phyloP scores from a whole-genome alignment of 2,329 filamentous ascomycete species.

The Aspergillus sp. region DNA sequence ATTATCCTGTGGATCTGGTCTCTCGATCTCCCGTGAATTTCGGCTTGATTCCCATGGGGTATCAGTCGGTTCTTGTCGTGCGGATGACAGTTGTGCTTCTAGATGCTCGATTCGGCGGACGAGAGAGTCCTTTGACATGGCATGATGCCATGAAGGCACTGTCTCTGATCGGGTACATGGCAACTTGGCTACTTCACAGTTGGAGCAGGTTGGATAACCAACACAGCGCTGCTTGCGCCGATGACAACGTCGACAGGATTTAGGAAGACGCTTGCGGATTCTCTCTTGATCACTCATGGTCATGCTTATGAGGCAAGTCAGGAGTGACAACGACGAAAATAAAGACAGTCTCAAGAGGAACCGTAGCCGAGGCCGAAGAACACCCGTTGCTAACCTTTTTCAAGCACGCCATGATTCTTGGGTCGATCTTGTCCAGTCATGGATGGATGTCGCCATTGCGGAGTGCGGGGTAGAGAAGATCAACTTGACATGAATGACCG shows the following conservation, averaged over 20 bases:
- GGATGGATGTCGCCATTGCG: too few relatives aligned
- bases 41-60: too few relatives aligned
- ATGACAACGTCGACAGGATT: constrained; percentile 23
- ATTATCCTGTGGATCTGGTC: background rate
- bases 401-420: too few relatives aligned
- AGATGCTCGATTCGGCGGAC: constrained; percentile 20
- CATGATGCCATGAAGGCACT: constrained; percentile 23
- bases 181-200: constrained; percentile 20
- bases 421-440: too few relatives aligned
- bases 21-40: too few relatives aligned
- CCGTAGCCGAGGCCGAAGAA: too few relatives aligned
- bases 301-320: background rate
- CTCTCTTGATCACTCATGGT: background rate
- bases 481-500: too few relatives aligned
- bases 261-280: constrained; percentile 22
- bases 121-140: constrained; percentile 24
- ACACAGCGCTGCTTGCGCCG: constrained; percentile 26
- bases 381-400: too few relatives aligned
- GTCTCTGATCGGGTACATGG: constrained; percentile 18
- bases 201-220: constrained; percentile 19
- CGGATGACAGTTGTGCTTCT: constrained; percentile 16
- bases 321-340: too few relatives aligned
- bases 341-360: too few relatives aligned
- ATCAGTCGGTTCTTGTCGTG: too few relatives aligned
- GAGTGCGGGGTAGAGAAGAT: too few relatives aligned